phyloP scores from a whole-genome alignment of 208 protist genomes.

The Endotrypanum monterogeii region DNA sequence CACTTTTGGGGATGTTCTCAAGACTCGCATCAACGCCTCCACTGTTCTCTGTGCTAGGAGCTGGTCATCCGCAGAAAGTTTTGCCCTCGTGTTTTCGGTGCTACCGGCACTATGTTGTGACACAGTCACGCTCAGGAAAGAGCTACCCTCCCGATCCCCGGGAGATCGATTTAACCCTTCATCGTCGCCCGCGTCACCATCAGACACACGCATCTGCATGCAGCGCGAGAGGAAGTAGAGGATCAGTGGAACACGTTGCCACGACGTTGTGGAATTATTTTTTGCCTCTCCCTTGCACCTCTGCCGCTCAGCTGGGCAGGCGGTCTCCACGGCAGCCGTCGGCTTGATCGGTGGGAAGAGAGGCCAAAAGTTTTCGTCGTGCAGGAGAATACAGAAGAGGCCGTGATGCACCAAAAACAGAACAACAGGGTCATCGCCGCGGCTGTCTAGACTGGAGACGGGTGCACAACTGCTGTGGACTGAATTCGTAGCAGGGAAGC shows the following conservation, averaged over 20 bases:
- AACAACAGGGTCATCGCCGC: slow-evolving; percentile 14
- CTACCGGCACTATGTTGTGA: not conserved
- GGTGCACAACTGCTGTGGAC: not conserved
- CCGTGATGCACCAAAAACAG: slow-evolving; percentile 42
- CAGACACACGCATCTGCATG: slow-evolving; percentile 18
- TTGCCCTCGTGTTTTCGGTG: not conserved
- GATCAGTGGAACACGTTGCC: slow-evolving; percentile 14
- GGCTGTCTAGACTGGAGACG: not conserved
- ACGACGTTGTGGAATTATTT: not conserved
- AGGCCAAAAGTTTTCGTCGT: slow-evolving; percentile 29
- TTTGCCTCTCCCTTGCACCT: not conserved
- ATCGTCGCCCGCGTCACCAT: not conserved
- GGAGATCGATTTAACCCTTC: not conserved
- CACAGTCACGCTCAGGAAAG: not conserved
- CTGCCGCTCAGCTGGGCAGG: not conserved
- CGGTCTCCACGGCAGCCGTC: not conserved
- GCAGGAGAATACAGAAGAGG: slow-evolving; percentile 44
- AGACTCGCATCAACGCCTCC: slow-evolving; percentile 17
- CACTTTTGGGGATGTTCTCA: slow-evolving; percentile 1
- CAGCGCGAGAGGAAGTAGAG: slow-evolving; percentile 19
- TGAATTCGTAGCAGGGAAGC: not conserved
- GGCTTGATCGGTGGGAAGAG: slow-evolving; percentile 27
- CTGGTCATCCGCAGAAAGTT: slow-evolving; percentile 5
- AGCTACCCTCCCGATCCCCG: not conserved
- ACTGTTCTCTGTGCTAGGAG: slow-evolving; percentile 21